Percentiles rank a stretch among this genome's conserved stretches.
Conservation (phyloP, 345 rosid genomes). For the Schrenkiella parvula region DNA sequence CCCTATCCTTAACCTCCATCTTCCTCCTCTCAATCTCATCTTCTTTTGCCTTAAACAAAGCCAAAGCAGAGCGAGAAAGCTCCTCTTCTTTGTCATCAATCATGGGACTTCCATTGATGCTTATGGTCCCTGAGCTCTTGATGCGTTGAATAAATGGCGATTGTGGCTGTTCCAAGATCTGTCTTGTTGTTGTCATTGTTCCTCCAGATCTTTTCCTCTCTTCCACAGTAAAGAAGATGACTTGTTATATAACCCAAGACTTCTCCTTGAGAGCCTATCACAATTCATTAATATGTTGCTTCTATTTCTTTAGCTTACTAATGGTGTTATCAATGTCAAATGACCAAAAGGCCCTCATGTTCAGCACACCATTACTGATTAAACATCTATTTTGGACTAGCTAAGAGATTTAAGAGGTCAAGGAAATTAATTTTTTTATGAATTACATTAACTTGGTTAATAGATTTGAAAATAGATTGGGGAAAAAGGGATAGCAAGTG, state of each 20-base stretch:
- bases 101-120: slow-evolving; percentile 39
- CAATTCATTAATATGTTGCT: background rate
- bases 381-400: background rate
- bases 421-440: background rate
- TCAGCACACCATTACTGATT: background rate
- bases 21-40: slow-evolving; percentile 92
- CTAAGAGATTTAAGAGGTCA: background rate
- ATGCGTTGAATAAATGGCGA: slow-evolving; percentile 44
- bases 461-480: background rate
- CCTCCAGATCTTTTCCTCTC: background rate
- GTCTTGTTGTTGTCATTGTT: slow-evolving; percentile 51
- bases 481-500: slow-evolving; percentile 6
- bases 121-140: slow-evolving; percentile 45
- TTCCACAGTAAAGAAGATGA: slow-evolving; percentile 7
- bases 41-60: slow-evolving; percentile 68
- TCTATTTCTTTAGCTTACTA: background rate
- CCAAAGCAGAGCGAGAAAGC: slow-evolving; percentile 65
- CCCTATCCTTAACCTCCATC: slow-evolving; percentile 67
- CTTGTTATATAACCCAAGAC: slow-evolving; percentile 28
- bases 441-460: background rate
- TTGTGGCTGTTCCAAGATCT: slow-evolving; percentile 43
- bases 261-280: slow-evolving; percentile 14
- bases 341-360: slow-evolving; percentile 3
- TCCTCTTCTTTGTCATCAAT: slow-evolving; percentile 70
- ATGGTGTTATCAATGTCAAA: background rate